Evolutionary conservation across 2,329 filamentous ascomycete species (phyloP), one percentile per base, ranked within the genome.

Genomic region (Myotisia sp.): DNA sequence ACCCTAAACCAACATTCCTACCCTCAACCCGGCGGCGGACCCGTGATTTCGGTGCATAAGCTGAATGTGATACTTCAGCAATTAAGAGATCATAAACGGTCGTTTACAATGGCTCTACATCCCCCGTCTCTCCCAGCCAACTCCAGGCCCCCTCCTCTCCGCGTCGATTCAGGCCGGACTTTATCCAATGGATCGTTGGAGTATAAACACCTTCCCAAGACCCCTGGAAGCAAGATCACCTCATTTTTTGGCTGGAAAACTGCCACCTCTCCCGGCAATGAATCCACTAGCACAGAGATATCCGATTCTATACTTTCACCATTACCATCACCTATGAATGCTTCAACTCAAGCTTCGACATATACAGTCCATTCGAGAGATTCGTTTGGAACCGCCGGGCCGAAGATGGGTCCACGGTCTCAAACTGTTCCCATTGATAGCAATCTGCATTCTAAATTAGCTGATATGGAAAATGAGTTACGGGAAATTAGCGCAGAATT

Each of bases 391-490:
- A 48, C 48, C 64, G 36, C 49, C 62, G 43, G 10, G 38, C 48
- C 37, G 46, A 55, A 35, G 54, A 53, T 38, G 47, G 9, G 29
- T 6, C 64, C 53, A 36, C 68, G 52, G 42, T 67, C 58, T 42
- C 56, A 59, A 32, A 55, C 57, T 39, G 59, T 56, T 31, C 57
- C 45, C 34, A 33, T 34, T 60, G 55, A 48, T 62, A 29, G 58
- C 49, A 47, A 61, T 51, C 50, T 67, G 56, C 47, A 62, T 67
- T 44, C 67, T 46, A 54, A 85, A 55, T 70, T 92, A 49, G 75
- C 84, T 54, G 84, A 92, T 54, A 77, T 98, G 65, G 90, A 98
- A 64, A 80, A 85, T 54, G 90, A 98, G 65, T 60, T 98, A 45
- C 83, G 83, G 48, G 81, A 87, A 57, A 87, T 98, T 60, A 92